Conservation (phyloP, 345 rosid genomes). For the Sonneratia alba region DNA sequence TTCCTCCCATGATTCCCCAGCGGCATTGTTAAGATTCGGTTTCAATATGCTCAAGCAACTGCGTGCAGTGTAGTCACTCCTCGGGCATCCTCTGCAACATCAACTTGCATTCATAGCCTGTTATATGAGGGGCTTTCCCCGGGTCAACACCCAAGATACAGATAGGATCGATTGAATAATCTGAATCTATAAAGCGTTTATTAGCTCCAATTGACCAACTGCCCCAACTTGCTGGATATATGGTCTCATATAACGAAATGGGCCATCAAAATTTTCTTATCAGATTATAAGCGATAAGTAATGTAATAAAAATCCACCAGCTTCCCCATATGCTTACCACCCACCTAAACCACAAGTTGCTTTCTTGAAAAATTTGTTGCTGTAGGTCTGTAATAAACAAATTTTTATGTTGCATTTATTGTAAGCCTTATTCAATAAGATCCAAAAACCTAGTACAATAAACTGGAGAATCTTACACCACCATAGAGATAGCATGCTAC, state of each 20-base stretch:
- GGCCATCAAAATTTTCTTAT: background rate
- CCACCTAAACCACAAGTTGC: too few relatives aligned
- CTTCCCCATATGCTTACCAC: background rate
- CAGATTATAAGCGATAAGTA: background rate
- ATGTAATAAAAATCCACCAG: background rate
- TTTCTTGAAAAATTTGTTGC: too few relatives aligned
- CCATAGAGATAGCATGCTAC: constrained; percentile 2
- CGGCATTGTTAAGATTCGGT: constrained; percentile 57
- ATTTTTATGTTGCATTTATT: background rate
- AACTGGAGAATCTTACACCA: background rate
- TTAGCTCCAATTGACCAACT: background rate
- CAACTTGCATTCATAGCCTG: constrained; percentile 54
- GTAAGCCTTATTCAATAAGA: too few relatives aligned
- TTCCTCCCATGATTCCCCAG: constrained; percentile 89
- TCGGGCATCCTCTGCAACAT: constrained; percentile 82
- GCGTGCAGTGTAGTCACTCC: constrained; percentile 61
- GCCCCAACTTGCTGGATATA: background rate
- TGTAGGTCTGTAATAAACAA: background rate
- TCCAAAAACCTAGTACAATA: too few relatives aligned
- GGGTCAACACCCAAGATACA: constrained; percentile 33
- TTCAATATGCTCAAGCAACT: constrained; percentile 56
- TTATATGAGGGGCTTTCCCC: constrained; percentile 34
- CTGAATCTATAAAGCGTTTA: background rate
- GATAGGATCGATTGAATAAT: background rate
- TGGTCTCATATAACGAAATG: background rate